Evolutionary conservation across 140 eudicot genomes (phyloP), one percentile per base, ranked within the genome.

Genomic region (Ambrosia hybrid): DNA sequence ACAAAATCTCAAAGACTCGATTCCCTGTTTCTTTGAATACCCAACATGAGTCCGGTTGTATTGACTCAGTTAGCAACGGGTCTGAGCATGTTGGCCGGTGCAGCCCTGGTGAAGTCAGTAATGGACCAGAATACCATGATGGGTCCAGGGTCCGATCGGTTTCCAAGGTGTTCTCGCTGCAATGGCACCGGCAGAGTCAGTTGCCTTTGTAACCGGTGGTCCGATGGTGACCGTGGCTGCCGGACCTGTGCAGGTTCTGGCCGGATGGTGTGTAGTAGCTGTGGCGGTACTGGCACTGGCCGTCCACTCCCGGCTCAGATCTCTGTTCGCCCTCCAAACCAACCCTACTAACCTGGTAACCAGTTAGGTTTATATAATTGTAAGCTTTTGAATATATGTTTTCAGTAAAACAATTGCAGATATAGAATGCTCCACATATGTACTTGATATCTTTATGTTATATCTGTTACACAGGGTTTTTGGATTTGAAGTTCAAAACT

Each of bases 281-380:
- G 98, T 62, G 98, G 98, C 2, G 98, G 98, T 9, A 61, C 89
- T 1, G 98, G 98, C 33, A 93, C 96, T 17, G 98, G 98, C 6
- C 87, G 91, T 5, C 96, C 96, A 1, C 75, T 93, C 41, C 96
- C 96, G 11, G 91, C 76, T 77, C 96, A 73, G 86, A 70, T 92
- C 67, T 51, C 85, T 3, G 85, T 65, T 79, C 95, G 88, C 41
- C 90, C 88, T 4, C 85, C 79, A 9, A 30, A 30, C 34, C 34
- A 30, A 30, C 34, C 34, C 34, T 73, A 84, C 73, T 83, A 73
- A 64, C 67, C 38, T 66, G 80, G 72, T 67, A 63, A 51, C 65
- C 57, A 33, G 34, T 71, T 43, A 38, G 73, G 55, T 36, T 72
- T 56, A 30, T 30, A 30, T 30, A 30, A 30, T 1, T 30, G 34